These are phyloP conservation scores for Ministeria vibrans DNA, from an alignment of 78 protist species.

Conservation along the genomic window DNA sequence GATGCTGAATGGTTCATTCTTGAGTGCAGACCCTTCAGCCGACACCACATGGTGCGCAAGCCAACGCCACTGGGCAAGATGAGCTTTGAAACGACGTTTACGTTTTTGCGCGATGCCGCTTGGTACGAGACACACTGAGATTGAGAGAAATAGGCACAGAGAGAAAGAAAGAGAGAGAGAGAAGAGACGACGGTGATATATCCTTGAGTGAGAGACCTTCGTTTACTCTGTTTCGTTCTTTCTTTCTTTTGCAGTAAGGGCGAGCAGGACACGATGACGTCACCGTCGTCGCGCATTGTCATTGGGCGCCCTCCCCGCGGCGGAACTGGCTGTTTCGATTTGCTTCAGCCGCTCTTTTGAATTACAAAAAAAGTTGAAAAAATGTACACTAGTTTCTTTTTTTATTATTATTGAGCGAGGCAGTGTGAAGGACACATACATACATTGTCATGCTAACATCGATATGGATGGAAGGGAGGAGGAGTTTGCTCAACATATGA, in stretches of 20 bases:
- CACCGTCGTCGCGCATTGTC: conserved; percentile 36
- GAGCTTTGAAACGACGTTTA: conserved; percentile 75
- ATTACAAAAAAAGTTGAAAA: neutral
- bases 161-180: neutral
- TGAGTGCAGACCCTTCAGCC: conserved; percentile 31
- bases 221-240: neutral
- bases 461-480: no score
- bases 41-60: conserved; percentile 45
- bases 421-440: no score
- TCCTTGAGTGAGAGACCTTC: neutral
- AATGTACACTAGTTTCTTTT: neutral
- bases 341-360: conserved; percentile 18
- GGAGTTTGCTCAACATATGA: no score
- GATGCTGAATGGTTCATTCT: neutral
- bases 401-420: no score
- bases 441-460: no score
- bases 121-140: neutral
- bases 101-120: conserved; percentile 25
- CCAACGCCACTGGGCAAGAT: conserved; percentile 58
- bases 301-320: conserved; percentile 12
- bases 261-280: conserved; percentile 1
- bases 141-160: no score
- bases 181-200: no score
- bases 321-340: conserved; percentile 41
- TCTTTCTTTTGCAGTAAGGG: neutral